Conservation (phyloP, 2,329 filamentous ascomycete species). For the Delphinella strobiligena region DNA sequence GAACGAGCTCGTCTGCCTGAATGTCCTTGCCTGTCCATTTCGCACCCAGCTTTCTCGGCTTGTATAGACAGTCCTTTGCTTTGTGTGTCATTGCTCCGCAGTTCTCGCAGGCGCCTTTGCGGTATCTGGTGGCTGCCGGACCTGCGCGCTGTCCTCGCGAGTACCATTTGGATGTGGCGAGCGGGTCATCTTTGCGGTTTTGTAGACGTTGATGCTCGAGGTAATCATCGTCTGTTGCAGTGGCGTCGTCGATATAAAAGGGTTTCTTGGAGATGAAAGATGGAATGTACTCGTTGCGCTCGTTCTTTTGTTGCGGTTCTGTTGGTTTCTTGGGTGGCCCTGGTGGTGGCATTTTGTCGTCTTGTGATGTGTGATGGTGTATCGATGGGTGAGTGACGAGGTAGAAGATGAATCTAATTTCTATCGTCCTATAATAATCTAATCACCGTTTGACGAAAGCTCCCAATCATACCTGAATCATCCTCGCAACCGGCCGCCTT, state of each 20-base stretch:
- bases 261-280: slow-evolving; percentile 96
- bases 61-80: slow-evolving; percentile 80
- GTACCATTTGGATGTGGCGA: slow-evolving; percentile 73
- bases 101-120: slow-evolving; percentile 97
- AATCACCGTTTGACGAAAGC: too few species aligned
- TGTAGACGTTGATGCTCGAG: slow-evolving; percentile 90
- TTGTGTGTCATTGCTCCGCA: slow-evolving; percentile 97
- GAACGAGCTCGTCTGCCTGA: slow-evolving; percentile 76
- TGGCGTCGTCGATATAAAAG: slow-evolving; percentile 80
- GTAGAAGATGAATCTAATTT: too few species aligned
- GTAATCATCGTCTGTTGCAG: slow-evolving; percentile 64
- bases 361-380: not conserved
- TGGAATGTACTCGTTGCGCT: slow-evolving; percentile 96
- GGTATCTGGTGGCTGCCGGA: slow-evolving; percentile 87
- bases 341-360: slow-evolving; percentile 28
- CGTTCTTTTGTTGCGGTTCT: slow-evolving; percentile 50
- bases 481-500: too few species aligned
- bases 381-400: too few species aligned
- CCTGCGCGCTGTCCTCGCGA: slow-evolving; percentile 75
- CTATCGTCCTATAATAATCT: too few species aligned
- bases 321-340: slow-evolving; percentile 75
- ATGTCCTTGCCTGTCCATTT: slow-evolving; percentile 90
- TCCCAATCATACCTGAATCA: too few species aligned
- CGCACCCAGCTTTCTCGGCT: slow-evolving; percentile 79
- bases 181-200: slow-evolving; percentile 46